Base-by-base conservation (phyloP, 2,329 filamentous ascomycete genomes). In the Hypoxylon sp. region DNA sequence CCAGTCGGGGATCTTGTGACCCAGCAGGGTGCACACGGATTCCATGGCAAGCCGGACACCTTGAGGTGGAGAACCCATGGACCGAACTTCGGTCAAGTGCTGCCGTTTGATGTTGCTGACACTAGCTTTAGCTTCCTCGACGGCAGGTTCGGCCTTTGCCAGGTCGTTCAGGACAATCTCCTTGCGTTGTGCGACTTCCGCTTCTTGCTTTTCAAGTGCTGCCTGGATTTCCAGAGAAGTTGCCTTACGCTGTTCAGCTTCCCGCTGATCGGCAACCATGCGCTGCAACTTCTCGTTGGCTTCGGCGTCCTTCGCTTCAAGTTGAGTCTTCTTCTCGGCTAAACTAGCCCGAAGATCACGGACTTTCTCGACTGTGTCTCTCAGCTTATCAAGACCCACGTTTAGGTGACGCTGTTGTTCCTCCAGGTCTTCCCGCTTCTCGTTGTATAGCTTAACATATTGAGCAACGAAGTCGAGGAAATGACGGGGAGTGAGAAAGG, bases 381-480 rank as follows among this genome's bases (percentile, higher is more conserved):
- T 88, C 26, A 99, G 84, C 79, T 99, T 99, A 82, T 99, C 96
- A 1, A 99, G 87, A 84, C 96, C 96, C 60, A 98, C 94, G 74
- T 99, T 99, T 67, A 99, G 85, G 85, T 99, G 96, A 28, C 96
- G 91, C 77, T 99, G 96, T 78, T 99, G 96, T 77, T 99, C 96
- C 79, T 99, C 96, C 1, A 99, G 87, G 76, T 99, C 96, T 78
- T 98, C 96, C 9, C 96, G 92, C 83, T 99, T 99, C 80, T 99
- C 96, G 68, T 94, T 97, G 81, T 98, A 98, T 5, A 99, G 85
- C 78, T 92, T 96, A 78, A 97, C 94, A 77, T 97, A 99, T 76
- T 99, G 96, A 38, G 93, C 93, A 62, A 99, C 95, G 74, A 99
- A 99, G 78, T 99, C 96, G 53, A 99, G 83, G 83, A 97, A 99